A percentile compares a stretch with the other conserved stretches of the same genome.
Conservation (phyloP, 179 eudicot genomes). For the Carnegiea gigantea region DNA sequence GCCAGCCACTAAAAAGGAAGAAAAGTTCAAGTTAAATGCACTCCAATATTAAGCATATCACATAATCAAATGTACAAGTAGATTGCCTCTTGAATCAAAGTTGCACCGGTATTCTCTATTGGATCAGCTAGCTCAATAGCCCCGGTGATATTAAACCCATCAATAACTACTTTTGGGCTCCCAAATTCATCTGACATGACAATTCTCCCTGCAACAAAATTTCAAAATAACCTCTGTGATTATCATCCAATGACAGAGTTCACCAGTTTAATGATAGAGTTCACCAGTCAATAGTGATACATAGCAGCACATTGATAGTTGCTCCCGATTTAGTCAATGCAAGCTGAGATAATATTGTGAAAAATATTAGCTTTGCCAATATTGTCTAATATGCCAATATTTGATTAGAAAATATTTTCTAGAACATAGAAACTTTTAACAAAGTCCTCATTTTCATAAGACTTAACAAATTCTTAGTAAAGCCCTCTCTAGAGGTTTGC, state of each 20-base stretch:
- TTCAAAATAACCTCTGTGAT: neutral
- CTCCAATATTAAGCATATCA: neutral
- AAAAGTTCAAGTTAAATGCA: neutral
- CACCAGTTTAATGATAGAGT: neutral
- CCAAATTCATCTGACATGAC: slow-evolving; percentile 95
- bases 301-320: neutral
- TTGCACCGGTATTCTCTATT: slow-evolving; percentile 98
- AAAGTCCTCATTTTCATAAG: too few species aligned
- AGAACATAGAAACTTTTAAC: neutral
- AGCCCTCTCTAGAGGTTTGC: too few species aligned
- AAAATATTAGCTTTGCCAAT: neutral
- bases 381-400: neutral
- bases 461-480: too few species aligned
- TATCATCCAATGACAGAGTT: neutral
- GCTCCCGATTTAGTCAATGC: neutral
- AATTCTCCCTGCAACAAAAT: slow-evolving; percentile 63
- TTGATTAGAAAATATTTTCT: neutral
- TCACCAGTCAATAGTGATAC: neutral
- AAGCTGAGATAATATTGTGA: neutral
- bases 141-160: slow-evolving; percentile 93
- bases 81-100: slow-evolving; percentile 87
- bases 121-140: slow-evolving; percentile 96
- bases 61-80: neutral
- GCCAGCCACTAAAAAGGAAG: neutral
- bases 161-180: slow-evolving; percentile 89